Conservation (phyloP, 2,329 filamentous ascomycete species). For the Boeremia lycopersici region DNA sequence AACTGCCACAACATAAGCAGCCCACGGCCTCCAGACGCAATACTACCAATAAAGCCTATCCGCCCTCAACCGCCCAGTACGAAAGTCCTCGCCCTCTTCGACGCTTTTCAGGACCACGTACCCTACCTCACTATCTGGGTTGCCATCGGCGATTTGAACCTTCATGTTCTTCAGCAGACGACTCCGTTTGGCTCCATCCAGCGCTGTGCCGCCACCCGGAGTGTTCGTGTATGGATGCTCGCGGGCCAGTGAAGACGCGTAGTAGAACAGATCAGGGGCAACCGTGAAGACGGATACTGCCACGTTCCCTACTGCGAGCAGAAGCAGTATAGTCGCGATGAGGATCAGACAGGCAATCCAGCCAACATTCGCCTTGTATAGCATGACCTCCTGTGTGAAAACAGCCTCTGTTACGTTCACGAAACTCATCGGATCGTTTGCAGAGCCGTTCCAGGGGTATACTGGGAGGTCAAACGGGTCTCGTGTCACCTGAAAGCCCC, state of each 20-base stretch:
- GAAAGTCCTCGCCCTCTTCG: background rate
- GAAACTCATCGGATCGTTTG: background rate
- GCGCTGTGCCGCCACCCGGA: constrained; percentile 18
- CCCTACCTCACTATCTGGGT: constrained; percentile 20
- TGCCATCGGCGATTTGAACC: constrained; percentile 28
- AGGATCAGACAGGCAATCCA: background rate
- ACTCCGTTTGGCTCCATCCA: constrained; percentile 27
- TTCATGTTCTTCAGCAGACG: constrained; percentile 24
- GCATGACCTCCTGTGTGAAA: background rate
- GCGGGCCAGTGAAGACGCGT: constrained; percentile 26
- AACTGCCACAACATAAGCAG: too few relatives aligned
- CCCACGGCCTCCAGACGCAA: too few relatives aligned
- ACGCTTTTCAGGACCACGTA: constrained; percentile 26
- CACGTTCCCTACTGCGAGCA: background rate
- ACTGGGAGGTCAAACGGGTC: background rate
- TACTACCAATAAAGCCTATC: background rate
- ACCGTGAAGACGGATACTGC: constrained; percentile 7
- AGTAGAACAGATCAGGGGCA: constrained; percentile 32
- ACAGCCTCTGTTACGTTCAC: background rate
- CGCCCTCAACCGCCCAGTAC: background rate
- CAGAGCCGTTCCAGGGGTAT: background rate
- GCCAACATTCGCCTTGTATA: background rate
- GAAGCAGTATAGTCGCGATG: background rate
- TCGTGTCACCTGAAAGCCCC: background rate
- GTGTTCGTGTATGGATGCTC: constrained; percentile 27